A percentile compares a stretch with the other conserved stretches of the same genome.
Conservation (phyloP, 495 filamentous ascomycete species). For the Hypoxylon rickii region DNA sequence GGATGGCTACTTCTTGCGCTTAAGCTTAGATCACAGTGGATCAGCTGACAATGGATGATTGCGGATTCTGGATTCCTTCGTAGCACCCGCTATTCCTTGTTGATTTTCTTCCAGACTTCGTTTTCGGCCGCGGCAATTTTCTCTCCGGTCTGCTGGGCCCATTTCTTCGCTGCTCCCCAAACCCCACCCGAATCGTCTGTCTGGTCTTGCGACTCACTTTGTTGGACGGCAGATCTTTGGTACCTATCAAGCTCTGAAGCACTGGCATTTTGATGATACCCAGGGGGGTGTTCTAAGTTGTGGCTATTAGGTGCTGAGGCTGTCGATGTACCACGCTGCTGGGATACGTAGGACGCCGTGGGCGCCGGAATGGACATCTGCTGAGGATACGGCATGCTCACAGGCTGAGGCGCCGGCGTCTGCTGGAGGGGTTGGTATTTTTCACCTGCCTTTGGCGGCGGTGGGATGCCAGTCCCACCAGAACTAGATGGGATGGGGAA, state of each 20-base stretch:
- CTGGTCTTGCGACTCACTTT: slow-evolving; percentile 29
- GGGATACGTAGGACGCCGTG: slow-evolving; percentile 35
- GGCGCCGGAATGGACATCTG: slow-evolving; percentile 50
- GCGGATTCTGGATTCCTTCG: background rate
- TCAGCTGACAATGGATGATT: background rate
- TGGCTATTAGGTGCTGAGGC: slow-evolving; percentile 24
- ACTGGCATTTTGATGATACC: slow-evolving; percentile 61
- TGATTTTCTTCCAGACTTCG: slow-evolving; percentile 74
- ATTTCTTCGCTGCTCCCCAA: slow-evolving; percentile 61
- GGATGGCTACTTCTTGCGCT: slow-evolving; percentile 1
- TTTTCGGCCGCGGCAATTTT: slow-evolving; percentile 66
- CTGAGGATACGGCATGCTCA: slow-evolving; percentile 42
- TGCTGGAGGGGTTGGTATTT: slow-evolving; percentile 40
- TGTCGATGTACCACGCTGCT: slow-evolving; percentile 45
- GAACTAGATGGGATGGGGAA: slow-evolving; percentile 44
- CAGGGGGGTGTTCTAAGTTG: slow-evolving; percentile 52
- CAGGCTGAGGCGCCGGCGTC: slow-evolving; percentile 32
- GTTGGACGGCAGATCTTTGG: slow-evolving; percentile 38
- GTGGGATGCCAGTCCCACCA: slow-evolving; percentile 45
- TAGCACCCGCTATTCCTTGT: slow-evolving; percentile 46
- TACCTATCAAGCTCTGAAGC: slow-evolving; percentile 49
- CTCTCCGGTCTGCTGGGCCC: slow-evolving; percentile 63
- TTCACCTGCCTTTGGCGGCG: slow-evolving; percentile 60
- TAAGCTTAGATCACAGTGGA: slow-evolving; percentile 3
- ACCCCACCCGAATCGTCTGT: slow-evolving; percentile 53